Evolutionary conservation across 225 moss, liverwort and hornwort genomes (phyloP), one percentile per base, ranked within the genome.

Genomic region (Neckera pumila): DNA sequence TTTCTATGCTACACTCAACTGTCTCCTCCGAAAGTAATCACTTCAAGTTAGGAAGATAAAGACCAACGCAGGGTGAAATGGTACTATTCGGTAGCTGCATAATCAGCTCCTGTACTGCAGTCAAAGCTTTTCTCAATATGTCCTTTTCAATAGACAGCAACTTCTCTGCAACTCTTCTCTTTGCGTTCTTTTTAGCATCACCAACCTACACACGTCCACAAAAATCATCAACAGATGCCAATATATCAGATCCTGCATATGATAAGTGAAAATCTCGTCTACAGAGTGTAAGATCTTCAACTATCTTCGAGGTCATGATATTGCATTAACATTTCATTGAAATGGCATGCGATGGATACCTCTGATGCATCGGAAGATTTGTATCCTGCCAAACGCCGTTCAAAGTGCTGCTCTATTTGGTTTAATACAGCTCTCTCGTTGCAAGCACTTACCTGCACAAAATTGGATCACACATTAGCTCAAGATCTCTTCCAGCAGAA

Each of bases 401-500:
- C 86, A 62, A 97, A 99, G 88, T 96, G 96, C 57, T 72, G 85
- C 70, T 87, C 87, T 86, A 99, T 72, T 85, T 99, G 99, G 86
- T 96, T 91, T 84, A 99, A 89, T 88, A 99, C 95, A 75, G 99
- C 99, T 87, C 93, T 92, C 90, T 99, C 99, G 87, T 95, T 99
- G 91, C 99, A 99, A 53, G 99, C 94, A 86, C 92, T 96, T 67
- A 95, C 91, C 98, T 98, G 95, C 91, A 93, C 61, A 91, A 78
- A 89, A 89, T 83, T 78, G 45, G 25, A 87, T 84, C 82, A 92
- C 65, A 60, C 72, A 78, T 85, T 77, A 82, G 59, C 49, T 87
- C 85, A 89, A 33, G 62, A 45, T 51, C 59, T 76, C 83, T 38
- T 86, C 56, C 84, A 60, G 69, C 56, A 83, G 21, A 47, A 64